Percentiles rank a stretch among this genome's conserved stretches.
These are phyloP conservation scores for Leucaena leucocephala DNA, from an alignment of 306 rosid genomes.

Conservation along the genomic window DNA sequence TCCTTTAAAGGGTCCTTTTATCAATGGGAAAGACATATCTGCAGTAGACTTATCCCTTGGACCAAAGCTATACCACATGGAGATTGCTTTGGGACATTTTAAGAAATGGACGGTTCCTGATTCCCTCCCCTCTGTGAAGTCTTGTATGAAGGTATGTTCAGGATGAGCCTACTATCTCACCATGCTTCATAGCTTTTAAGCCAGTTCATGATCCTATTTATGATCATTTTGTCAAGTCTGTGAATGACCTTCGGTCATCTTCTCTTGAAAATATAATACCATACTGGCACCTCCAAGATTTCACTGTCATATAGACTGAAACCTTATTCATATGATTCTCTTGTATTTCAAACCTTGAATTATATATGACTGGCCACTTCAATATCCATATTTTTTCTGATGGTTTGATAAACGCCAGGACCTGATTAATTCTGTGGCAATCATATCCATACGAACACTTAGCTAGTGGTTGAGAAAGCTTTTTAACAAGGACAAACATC, in stretches of 20 bases:
- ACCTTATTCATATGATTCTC: not conserved
- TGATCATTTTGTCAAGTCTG: not conserved
- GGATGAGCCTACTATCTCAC: slow-evolving; percentile 26
- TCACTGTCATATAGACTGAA: not conserved
- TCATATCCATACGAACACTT: slow-evolving; percentile 10
- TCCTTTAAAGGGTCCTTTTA: slow-evolving; percentile 73
- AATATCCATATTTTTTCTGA: not conserved
- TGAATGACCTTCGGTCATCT: not conserved
- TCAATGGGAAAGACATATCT: slow-evolving; percentile 79
- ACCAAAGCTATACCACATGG: slow-evolving; percentile 90
- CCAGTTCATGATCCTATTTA: not conserved
- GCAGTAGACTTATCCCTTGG: slow-evolving; percentile 84
- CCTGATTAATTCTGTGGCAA: slow-evolving; percentile 16
- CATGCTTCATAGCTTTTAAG: slow-evolving; percentile 5
- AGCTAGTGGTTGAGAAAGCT: not conserved
- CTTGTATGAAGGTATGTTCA: slow-evolving; percentile 70
- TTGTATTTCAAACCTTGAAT: slow-evolving; percentile 2
- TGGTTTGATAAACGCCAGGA: not conserved
- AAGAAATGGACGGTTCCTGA: slow-evolving; percentile 88
- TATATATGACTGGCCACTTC: not conserved
- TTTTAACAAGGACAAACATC: slow-evolving; percentile 2
- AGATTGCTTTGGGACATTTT: slow-evolving; percentile 82
- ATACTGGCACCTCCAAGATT: not conserved
- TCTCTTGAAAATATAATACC: not conserved
- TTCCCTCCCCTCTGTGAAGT: slow-evolving; percentile 62